Evolutionary conservation across 1,139 yeast species (phyloP).

Genomic region (Yamadazyma dendronema): DNA sequence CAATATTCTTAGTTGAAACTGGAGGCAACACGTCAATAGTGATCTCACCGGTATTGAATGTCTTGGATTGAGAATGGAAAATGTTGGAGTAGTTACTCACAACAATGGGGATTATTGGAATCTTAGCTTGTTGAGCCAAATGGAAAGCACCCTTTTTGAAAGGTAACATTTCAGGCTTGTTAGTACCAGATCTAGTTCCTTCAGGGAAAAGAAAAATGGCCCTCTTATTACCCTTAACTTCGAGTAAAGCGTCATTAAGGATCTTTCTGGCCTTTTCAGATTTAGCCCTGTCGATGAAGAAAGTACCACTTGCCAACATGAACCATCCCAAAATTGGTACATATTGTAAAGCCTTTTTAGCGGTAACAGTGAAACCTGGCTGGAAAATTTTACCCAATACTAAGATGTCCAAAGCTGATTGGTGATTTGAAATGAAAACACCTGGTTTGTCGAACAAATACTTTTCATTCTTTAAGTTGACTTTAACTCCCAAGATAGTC

Average conservation of each 20-base stretch:
- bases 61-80: conserved; percentile 54
- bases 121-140: conserved; percentile 86
- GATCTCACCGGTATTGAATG: conserved; percentile 64
- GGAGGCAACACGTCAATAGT: conserved; percentile 68
- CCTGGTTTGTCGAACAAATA: conserved; percentile 69
- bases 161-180: conserved; percentile 69
- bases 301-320: conserved; percentile 84
- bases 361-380: conserved; percentile 86
- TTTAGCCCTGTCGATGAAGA: conserved; percentile 84
- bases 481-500: conserved; percentile 61
- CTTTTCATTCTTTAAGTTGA: conserved; percentile 59
- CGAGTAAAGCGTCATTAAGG: conserved; percentile 63
- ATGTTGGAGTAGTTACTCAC: conserved; percentile 81
- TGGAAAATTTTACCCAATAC: conserved; percentile 83
- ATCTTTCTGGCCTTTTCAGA: conserved; percentile 73
- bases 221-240: conserved; percentile 58
- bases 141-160: conserved; percentile 98
- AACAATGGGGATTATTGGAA: conserved; percentile 86
- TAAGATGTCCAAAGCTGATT: conserved; percentile 80
- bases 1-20: conserved; percentile 53
- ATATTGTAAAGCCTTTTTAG: conserved; percentile 78
- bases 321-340: conserved; percentile 98
- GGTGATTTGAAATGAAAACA: conserved; percentile 86
- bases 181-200: conserved; percentile 86
- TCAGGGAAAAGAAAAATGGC: conserved; percentile 89